phyloP scores from a whole-genome alignment of 805 yeast genomes.

The Wickerhamiella parazyma region DNA sequence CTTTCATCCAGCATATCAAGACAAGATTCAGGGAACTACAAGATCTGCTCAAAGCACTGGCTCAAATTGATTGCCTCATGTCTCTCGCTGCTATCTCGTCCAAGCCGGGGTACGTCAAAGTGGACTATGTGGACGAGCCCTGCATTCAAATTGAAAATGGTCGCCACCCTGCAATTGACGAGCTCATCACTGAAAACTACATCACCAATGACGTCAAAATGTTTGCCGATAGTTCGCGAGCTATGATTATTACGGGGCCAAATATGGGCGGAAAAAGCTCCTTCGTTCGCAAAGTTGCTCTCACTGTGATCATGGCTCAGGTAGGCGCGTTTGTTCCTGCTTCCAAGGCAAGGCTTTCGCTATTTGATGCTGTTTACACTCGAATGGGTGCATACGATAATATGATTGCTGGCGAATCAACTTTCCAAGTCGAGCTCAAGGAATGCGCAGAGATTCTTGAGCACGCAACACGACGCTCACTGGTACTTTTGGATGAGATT shows the following conservation, averaged over 20 bases:
- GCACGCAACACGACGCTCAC: slow-evolving; percentile 37
- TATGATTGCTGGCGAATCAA: slow-evolving; percentile 59
- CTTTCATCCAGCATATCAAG: slow-evolving; percentile 30
- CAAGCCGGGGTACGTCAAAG: slow-evolving; percentile 35
- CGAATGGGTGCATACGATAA: slow-evolving; percentile 76
- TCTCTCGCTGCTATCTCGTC: slow-evolving; percentile 52
- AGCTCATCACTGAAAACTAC: slow-evolving; percentile 31
- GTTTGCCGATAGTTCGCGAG: slow-evolving; percentile 34
- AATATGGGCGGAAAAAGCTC: slow-evolving; percentile 84
- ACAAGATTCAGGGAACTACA: slow-evolving; percentile 27
- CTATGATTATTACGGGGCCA: slow-evolving; percentile 66
- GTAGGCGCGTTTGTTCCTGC: slow-evolving; percentile 70
- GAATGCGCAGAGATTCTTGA: slow-evolving; percentile 49
- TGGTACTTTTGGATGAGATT: slow-evolving; percentile 59
- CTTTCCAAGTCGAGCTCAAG: slow-evolving; percentile 65
- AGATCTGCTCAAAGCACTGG: slow-evolving; percentile 34
- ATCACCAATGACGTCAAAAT: slow-evolving; percentile 57
- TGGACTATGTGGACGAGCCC: slow-evolving; percentile 35
- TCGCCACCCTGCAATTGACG: slow-evolving; percentile 56
- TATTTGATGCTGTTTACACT: slow-evolving; percentile 46
- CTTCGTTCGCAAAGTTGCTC: slow-evolving; percentile 61
- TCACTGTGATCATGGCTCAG: slow-evolving; percentile 59
- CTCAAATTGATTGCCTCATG: slow-evolving; percentile 50
- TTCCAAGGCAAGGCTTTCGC: slow-evolving; percentile 41
- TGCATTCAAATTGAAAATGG: slow-evolving; percentile 41